These are phyloP conservation scores for Candida alai DNA, from an alignment of 805 yeast genomes.

Conservation along the genomic window DNA sequence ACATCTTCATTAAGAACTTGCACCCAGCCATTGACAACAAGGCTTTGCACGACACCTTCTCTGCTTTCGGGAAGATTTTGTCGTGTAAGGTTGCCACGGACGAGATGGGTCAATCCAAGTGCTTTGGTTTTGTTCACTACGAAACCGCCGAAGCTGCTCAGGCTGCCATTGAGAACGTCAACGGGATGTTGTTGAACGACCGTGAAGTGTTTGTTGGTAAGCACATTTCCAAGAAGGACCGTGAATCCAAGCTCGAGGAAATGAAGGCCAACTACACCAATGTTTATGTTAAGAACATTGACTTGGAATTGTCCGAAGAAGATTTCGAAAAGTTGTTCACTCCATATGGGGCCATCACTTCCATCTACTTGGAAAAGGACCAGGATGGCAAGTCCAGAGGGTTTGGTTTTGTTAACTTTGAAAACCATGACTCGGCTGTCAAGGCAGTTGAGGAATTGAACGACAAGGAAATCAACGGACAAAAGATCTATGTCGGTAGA, in stretches of 20 bases:
- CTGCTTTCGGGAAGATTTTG: slow-evolving; percentile 92
- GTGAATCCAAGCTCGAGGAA: slow-evolving; percentile 89
- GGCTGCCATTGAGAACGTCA: slow-evolving; percentile 93
- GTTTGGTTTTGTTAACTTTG: slow-evolving; percentile 93
- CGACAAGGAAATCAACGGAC: slow-evolving; percentile 81
- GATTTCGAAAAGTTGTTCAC: slow-evolving; percentile 70
- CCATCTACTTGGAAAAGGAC: slow-evolving; percentile 76
- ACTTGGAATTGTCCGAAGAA: slow-evolving; percentile 62
- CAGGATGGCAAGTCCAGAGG: slow-evolving; percentile 88
- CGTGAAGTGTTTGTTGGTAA: slow-evolving; percentile 94
- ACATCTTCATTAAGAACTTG: slow-evolving; percentile 96
- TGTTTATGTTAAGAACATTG: slow-evolving; percentile 90
- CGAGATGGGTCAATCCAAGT: slow-evolving; percentile 85
- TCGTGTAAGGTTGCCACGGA: slow-evolving; percentile 98
- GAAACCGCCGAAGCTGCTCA: slow-evolving; percentile 89
- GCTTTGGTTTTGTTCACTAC: slow-evolving; percentile 97
- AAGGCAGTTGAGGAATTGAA: slow-evolving; percentile 90
- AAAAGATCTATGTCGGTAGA: slow-evolving; percentile 90
- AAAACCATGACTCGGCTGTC: slow-evolving; percentile 80
- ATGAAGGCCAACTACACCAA: slow-evolving; percentile 92
- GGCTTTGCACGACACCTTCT: slow-evolving; percentile 96
- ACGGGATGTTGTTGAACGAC: slow-evolving; percentile 97
- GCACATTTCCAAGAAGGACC: slow-evolving; percentile 88
- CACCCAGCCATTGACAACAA: slow-evolving; percentile 98
- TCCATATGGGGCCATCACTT: slow-evolving; percentile 76